Evolutionary conservation across 2,329 filamentous ascomycete species (phyloP), one percentile per base, ranked within the genome.

Genomic region (Monascus ruber): DNA sequence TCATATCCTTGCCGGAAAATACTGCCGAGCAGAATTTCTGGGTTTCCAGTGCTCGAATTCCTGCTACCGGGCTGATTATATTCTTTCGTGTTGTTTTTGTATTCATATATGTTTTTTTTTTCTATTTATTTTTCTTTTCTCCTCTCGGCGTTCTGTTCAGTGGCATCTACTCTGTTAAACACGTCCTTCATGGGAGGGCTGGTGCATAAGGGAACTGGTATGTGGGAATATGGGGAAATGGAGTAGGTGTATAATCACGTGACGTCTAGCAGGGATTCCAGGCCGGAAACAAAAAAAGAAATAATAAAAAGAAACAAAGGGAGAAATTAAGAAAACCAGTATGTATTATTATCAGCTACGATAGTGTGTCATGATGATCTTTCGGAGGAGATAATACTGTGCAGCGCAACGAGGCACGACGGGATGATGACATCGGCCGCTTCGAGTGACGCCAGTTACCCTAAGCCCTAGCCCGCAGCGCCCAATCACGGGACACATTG

Each of bases 401-500:
- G 17, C 17, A 17, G 17, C 17, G 17, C 17, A 17, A 17, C 17
- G 3, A 17, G 17, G 17, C 17, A 27, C 29, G 37, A 39, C 42
- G 45, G 42, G 39, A 56, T 55, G 51, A 54, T 54, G 48, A 48
- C 47, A 50, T 47, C 37, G 39, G 39, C 42, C 50, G 42, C 38
- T 40, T 32, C 45, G 39, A 47, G 53, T 59, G 55, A 59, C 55
- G 54, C 52, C 47, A 39, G 52, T 50, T 61, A 60, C 59, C 59
- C 59, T 62, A 62, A 62, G 57, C 60, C 60, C 60, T 62, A 63
- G 55, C 42, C 47, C 44, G 43, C 33, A 2, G 31, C 29, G 27
- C 33, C 47, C 51, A 53, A 53, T 50, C 55, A 55, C 2, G 24
- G 7, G 5, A 1, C 26, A 41, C 25, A 7, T 24, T 38, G 34